Evolutionary conservation across 345 rosid species (phyloP).

Genomic region (Balakata baccata): DNA sequence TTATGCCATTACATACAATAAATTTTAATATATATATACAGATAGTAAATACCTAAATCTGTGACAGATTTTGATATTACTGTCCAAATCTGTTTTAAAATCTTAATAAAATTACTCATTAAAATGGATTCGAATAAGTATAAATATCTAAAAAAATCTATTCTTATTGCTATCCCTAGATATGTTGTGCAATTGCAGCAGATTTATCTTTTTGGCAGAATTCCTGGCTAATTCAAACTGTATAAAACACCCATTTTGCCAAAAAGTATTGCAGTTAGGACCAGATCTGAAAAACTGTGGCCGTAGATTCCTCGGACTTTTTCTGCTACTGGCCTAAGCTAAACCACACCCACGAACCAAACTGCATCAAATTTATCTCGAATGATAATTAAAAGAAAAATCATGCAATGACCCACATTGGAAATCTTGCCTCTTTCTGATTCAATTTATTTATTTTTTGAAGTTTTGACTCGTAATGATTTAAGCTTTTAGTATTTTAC

Average conservation of each 20-base stretch:
- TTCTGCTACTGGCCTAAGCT: not conserved
- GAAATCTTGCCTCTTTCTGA: constrained; percentile 8
- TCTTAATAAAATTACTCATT: too few relatives aligned
- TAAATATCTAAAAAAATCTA: too few relatives aligned
- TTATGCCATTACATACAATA: too few relatives aligned
- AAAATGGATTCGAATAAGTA: too few relatives aligned
- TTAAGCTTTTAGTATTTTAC: not conserved
- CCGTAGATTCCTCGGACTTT: not conserved
- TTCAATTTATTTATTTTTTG: not conserved
- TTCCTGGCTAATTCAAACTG: not conserved
- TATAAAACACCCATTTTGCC: not conserved
- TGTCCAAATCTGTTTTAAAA: too few relatives aligned
- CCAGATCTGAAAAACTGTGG: constrained; percentile 5
- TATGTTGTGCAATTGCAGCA: too few relatives aligned
- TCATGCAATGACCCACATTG: constrained; percentile 15
- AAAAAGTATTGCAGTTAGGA: not conserved
- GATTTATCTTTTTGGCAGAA: too few relatives aligned
- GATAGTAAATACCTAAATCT: too few relatives aligned
- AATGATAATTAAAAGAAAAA: not conserved
- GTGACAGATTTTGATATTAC: too few relatives aligned
- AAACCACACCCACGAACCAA: not conserved
- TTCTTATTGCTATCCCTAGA: too few relatives aligned
- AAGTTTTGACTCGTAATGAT: constrained; percentile 22
- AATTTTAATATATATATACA: too few relatives aligned
- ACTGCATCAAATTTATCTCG: not conserved